Percentiles rank a stretch among this genome's conserved stretches.
These are phyloP conservation scores for Akanthomyces lecanii DNA, from an alignment of 2,329 filamentous ascomycete species.

Conservation along the genomic window DNA sequence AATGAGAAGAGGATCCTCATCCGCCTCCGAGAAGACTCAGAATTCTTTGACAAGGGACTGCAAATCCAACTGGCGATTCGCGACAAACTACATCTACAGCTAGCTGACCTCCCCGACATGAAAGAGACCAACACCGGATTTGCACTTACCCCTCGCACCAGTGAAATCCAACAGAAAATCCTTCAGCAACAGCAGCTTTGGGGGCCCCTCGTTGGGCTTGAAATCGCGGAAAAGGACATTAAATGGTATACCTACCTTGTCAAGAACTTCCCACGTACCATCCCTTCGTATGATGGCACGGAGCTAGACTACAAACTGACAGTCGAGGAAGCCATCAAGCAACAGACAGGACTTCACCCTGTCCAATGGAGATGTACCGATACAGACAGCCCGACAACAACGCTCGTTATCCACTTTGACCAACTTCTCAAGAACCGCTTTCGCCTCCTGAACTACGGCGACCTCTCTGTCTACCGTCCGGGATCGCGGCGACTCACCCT, in stretches of 20 bases:
- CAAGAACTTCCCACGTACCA: conserved; percentile 2
- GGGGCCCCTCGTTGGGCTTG: background rate
- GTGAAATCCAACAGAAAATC: background rate
- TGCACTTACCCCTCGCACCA: background rate
- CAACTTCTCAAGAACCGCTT: conserved; percentile 3
- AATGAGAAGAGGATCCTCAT: background rate
- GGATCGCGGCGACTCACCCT: background rate
- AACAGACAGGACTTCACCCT: background rate
- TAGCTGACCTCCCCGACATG: background rate
- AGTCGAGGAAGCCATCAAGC: background rate
- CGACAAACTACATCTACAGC: background rate
- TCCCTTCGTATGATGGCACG: conserved; percentile 1
- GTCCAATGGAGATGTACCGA: background rate
- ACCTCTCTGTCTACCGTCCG: background rate
- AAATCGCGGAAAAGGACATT: conserved; percentile 5
- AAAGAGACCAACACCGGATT: background rate
- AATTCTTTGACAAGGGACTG: background rate
- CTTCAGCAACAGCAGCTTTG: conserved; percentile 1
- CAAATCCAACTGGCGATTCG: conserved; percentile 5
- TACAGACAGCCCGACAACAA: background rate
- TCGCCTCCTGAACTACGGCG: no score
- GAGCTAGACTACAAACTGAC: background rate
- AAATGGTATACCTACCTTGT: conserved; percentile 8
- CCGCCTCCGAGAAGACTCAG: background rate
- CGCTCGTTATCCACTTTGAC: background rate